A percentile compares a stretch with the other conserved stretches of the same genome.
Evolutionary conservation across 2,329 filamentous ascomycete genomes (phyloP).

Genomic region (Pseudogymnoascus sp.): DNA sequence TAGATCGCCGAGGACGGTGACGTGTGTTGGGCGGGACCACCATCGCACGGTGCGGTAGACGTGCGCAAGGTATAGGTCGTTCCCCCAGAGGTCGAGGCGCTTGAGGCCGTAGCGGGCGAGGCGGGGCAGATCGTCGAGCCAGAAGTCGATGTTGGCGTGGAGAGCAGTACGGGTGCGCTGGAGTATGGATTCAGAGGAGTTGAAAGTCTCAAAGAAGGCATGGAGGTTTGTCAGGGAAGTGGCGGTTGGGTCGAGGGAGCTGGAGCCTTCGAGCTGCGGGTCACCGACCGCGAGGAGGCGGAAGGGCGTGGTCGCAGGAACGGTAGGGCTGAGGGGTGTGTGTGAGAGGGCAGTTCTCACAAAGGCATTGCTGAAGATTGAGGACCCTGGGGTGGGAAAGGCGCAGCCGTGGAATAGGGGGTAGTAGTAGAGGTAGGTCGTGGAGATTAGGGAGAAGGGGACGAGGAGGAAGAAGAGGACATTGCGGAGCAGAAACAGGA

Average conservation of each 20-base stretch:
- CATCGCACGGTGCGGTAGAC: conserved; percentile 77
- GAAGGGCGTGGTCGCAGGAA: conserved; percentile 55
- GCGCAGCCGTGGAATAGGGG: conserved; percentile 71
- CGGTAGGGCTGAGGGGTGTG: conserved; percentile 21
- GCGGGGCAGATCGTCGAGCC: conserved; percentile 59
- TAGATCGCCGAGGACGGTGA: conserved; percentile 81
- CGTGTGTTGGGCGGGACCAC: conserved; percentile 79
- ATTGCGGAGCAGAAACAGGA: conserved; percentile 26
- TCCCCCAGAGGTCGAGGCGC: conserved; percentile 78
- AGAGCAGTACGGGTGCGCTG: conserved; percentile 43
- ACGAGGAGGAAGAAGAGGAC: conserved; percentile 42
- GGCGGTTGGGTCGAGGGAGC: conserved; percentile 55
- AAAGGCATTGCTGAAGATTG: conserved; percentile 20
- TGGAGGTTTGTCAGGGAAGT: conserved; percentile 46
- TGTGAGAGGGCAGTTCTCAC: conserved; percentile 22
- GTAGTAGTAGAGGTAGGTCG: conserved; percentile 78
- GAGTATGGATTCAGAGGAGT: conserved; percentile 38
- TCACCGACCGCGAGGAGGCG: conserved; percentile 81
- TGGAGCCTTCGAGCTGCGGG: conserved; percentile 88
- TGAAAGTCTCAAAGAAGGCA: conserved; percentile 25
- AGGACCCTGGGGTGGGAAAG: conserved; percentile 50
- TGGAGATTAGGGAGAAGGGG: conserved; percentile 60
- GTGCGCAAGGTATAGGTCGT: conserved; percentile 90
- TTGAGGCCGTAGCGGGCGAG: conserved; percentile 63
- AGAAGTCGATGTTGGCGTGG: conserved; percentile 53